Conservation (phyloP, 805 yeast genomes). For the Barnettozyma pratensis region DNA sequence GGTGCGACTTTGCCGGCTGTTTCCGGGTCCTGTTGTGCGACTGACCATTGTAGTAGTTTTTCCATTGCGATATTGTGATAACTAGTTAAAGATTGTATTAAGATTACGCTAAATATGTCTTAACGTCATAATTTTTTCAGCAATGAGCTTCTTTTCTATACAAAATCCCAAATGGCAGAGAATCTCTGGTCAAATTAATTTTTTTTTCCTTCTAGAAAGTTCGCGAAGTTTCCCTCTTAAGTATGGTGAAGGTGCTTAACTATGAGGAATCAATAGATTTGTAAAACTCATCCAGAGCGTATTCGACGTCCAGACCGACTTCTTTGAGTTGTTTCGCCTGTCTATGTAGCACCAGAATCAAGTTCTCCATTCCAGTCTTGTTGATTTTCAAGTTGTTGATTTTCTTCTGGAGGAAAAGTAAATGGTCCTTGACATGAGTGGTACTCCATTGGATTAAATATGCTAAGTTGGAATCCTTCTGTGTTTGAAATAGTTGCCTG, state of each 20-base stretch:
- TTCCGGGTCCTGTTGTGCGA: constrained; percentile 65
- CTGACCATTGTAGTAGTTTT: constrained; percentile 92
- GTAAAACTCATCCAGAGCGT: constrained; percentile 22
- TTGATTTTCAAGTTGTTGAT: constrained; percentile 55
- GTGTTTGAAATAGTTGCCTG: constrained; percentile 44
- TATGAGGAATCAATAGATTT: constrained; percentile 16
- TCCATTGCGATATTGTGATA: constrained; percentile 51
- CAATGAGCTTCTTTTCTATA: background rate
- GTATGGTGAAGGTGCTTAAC: background rate
- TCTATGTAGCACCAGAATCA: constrained; percentile 47
- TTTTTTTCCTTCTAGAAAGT: constrained; percentile 1
- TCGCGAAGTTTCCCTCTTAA: constrained; percentile 1
- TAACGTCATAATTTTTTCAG: too few relatives aligned
- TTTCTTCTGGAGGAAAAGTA: constrained; percentile 58
- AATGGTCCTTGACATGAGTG: constrained; percentile 55
- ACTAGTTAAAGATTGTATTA: too few relatives aligned
- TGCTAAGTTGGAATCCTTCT: constrained; percentile 3
- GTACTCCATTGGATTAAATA: constrained; percentile 53
- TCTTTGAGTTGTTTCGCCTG: constrained; percentile 60
- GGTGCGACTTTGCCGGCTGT: constrained; percentile 57
- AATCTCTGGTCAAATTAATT: background rate
- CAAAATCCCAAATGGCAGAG: background rate
- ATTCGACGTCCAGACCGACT: constrained; percentile 66
- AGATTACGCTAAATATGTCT: too few relatives aligned
- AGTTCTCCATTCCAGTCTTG: constrained; percentile 47